phyloP scores from a whole-genome alignment of 805 yeast species.

The Wickerhamomyces alni region DNA sequence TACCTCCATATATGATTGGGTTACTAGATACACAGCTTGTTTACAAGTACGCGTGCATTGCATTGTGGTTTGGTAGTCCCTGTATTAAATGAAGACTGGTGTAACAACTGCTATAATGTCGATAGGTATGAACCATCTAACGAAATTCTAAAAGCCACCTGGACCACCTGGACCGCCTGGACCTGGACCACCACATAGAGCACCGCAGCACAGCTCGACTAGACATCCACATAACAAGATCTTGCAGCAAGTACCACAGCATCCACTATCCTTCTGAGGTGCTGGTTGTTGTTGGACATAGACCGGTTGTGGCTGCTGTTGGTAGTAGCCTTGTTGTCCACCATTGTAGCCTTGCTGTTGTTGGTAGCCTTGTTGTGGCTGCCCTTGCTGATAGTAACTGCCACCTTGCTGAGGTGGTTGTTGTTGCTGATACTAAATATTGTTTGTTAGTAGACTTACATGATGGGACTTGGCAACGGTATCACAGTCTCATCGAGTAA shows the following conservation, averaged over 20 bases:
- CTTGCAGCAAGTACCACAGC: constrained; percentile 22
- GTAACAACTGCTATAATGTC: no score
- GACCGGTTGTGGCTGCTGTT: constrained; percentile 23
- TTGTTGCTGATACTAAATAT: constrained; percentile 8
- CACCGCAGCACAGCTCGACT: constrained; percentile 15
- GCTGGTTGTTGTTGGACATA: constrained; percentile 22
- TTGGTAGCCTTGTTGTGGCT: constrained; percentile 12
- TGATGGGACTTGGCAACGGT: background rate
- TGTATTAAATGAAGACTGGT: no score
- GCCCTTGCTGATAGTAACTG: constrained; percentile 11
- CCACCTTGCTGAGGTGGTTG: constrained; percentile 4
- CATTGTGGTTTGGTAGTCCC: no score
- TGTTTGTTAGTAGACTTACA: background rate
- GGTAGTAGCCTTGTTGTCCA: constrained; percentile 22
- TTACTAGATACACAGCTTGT: no score
- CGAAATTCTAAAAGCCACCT: no score
- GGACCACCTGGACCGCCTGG: background rate
- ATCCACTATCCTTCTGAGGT: constrained; percentile 11
- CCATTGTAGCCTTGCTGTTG: constrained; percentile 10
- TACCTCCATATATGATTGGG: no score
- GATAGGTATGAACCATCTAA: no score
- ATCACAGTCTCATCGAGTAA: background rate
- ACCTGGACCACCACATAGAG: constrained; percentile 5
- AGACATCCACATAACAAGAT: constrained; percentile 18
- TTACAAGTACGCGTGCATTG: no score